phyloP scores from a whole-genome alignment of 768 basidiomycete species.

The Boletus vermiculosoides region DNA sequence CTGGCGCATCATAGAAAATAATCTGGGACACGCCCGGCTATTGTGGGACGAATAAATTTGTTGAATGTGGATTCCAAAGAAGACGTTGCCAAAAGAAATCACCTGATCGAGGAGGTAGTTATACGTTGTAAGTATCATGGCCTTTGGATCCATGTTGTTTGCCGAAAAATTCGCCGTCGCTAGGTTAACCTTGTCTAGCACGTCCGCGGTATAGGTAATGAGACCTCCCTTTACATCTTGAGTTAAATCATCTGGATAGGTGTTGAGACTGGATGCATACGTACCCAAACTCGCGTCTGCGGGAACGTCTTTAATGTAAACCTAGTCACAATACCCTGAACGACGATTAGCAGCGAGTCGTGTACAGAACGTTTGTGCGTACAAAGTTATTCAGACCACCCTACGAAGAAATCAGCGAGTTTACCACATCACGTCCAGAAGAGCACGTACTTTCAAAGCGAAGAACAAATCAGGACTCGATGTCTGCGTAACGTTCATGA shows the following conservation, averaged over 20 bases:
- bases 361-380: background rate
- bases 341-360: background rate
- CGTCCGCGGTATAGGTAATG: conserved; percentile 30
- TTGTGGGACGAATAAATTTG: background rate
- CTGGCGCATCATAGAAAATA: conserved; percentile 55
- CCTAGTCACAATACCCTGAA: conserved; percentile 56
- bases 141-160: conserved; percentile 21
- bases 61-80: background rate
- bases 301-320: conserved; percentile 55
- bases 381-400: conserved; percentile 66
- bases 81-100: no score
- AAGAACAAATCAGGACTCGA: background rate
- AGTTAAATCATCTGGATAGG: background rate
- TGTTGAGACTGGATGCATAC: background rate
- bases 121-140: conserved; percentile 43
- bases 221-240: conserved; percentile 45
- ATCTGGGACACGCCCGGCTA: conserved; percentile 27
- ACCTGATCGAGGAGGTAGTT: conserved; percentile 23
- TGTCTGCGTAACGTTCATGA: conserved; percentile 16
- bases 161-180: conserved; percentile 23
- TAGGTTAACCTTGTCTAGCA: conserved; percentile 10
- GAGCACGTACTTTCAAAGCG: conserved; percentile 36
- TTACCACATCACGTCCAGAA: background rate
- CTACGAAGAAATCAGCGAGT: conserved; percentile 26
- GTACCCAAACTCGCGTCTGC: conserved; percentile 60